Conservation (phyloP, 345 rosid species). For the Hirschfeldia incana region DNA sequence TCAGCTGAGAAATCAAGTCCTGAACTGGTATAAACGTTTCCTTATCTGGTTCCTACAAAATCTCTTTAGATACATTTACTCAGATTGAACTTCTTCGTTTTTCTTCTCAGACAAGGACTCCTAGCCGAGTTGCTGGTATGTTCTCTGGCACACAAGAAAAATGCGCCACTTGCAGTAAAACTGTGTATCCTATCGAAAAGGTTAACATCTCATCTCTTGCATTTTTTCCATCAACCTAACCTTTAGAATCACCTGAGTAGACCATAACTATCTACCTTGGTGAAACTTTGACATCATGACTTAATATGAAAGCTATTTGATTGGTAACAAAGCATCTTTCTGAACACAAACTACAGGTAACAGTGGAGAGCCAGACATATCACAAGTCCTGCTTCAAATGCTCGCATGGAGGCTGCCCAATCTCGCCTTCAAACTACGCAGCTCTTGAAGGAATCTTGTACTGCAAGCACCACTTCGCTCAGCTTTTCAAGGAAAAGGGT, state of each 20-base stretch:
- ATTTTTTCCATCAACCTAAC: no score
- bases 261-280: not conserved
- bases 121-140: slow-evolving; percentile 69
- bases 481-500: slow-evolving; percentile 91
- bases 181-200: slow-evolving; percentile 85
- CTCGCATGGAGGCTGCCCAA: slow-evolving; percentile 71
- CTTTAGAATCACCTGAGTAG: no score
- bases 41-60: not conserved
- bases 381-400: slow-evolving; percentile 93
- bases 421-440: slow-evolving; percentile 75
- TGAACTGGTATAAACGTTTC: slow-evolving; percentile 35
- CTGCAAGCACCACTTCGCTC: slow-evolving; percentile 90
- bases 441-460: slow-evolving; percentile 77
- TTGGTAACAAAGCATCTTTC: not conserved
- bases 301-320: not conserved
- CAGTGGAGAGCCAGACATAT: slow-evolving; percentile 77
- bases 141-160: slow-evolving; percentile 87
- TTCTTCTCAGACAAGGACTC: slow-evolving; percentile 58
- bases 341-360: slow-evolving; percentile 50
- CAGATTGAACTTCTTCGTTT: slow-evolving; percentile 14
- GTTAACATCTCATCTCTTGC: slow-evolving; percentile 26
- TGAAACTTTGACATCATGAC: not conserved
- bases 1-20: slow-evolving; percentile 45
- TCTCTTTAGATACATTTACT: not conserved
- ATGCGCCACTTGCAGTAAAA: slow-evolving; percentile 72